phyloP scores from a whole-genome alignment of 129 eudicot species.

The Arctium minus region DNA sequence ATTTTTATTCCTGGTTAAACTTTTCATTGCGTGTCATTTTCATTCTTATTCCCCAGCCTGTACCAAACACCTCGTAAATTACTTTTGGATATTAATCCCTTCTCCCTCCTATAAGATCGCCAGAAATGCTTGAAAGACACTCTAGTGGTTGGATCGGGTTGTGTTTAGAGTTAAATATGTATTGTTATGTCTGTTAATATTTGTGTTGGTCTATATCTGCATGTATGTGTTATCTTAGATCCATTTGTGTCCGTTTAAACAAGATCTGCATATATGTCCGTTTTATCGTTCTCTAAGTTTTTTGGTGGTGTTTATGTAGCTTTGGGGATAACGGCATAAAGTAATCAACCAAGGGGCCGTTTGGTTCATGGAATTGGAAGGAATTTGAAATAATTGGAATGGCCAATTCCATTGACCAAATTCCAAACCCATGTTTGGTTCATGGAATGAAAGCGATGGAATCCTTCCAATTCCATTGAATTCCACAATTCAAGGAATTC shows the following conservation, averaged over 20 bases:
- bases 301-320: neutral
- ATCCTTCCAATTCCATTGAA: too few species aligned
- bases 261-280: neutral
- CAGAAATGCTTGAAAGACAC: neutral
- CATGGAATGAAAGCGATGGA: too few species aligned
- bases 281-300: neutral
- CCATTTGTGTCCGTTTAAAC: neutral
- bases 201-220: neutral
- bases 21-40: too few species aligned
- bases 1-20: too few species aligned
- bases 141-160: neutral
- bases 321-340: neutral
- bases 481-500: too few species aligned
- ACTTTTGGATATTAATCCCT: neutral
- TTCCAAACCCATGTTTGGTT: too few species aligned
- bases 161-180: neutral
- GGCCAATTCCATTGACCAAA: too few species aligned
- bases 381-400: too few species aligned
- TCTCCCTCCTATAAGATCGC: neutral
- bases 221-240: constrained; percentile 6
- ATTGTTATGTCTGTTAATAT: neutral
- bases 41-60: too few species aligned
- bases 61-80: neutral
- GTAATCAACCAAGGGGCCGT: too few species aligned
- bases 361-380: too few species aligned